These are phyloP conservation scores for Phytophthora meadii DNA, from an alignment of 352 stramenopile genomes.

Conservation along the genomic window DNA sequence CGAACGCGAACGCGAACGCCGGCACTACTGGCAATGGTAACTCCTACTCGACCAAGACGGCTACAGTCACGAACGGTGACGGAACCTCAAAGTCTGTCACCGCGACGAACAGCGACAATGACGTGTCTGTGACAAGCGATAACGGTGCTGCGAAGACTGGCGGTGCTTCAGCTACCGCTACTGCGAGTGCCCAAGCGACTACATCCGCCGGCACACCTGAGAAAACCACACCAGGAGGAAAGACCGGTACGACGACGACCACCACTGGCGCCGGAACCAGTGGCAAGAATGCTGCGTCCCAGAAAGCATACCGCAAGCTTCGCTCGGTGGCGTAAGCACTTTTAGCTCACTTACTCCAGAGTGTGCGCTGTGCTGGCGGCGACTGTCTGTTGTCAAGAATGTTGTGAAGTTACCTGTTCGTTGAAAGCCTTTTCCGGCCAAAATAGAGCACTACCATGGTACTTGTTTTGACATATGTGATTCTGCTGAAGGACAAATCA, in stretches of 20 bases:
- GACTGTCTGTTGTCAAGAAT: not conserved
- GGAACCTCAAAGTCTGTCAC: not conserved
- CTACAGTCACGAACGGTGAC: not conserved
- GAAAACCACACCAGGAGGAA: not conserved
- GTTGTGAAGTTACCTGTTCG: not conserved
- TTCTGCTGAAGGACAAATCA: no score
- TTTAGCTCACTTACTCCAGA: not conserved
- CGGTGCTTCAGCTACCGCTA: slow-evolving; percentile 5
- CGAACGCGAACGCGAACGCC: not conserved
- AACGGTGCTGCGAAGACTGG: not conserved
- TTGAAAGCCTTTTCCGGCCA: not conserved
- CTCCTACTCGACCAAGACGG: slow-evolving; percentile 13
- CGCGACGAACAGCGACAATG: not conserved
- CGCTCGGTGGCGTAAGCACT: not conserved
- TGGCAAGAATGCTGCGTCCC: slow-evolving; percentile 3
- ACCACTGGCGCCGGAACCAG: slow-evolving; percentile 7
- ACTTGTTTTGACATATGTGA: not conserved
- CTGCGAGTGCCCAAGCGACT: not conserved
- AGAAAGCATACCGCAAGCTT: slow-evolving; percentile 13
- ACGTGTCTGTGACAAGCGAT: not conserved
- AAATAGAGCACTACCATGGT: no score
- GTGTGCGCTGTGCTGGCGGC: not conserved
- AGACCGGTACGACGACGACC: slow-evolving; percentile 1
- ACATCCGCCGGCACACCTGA: not conserved
- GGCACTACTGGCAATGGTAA: not conserved